Evolutionary conservation across 176 grass and related monocot genomes (phyloP).

Genomic region (Bolboschoenus planiculmis): DNA sequence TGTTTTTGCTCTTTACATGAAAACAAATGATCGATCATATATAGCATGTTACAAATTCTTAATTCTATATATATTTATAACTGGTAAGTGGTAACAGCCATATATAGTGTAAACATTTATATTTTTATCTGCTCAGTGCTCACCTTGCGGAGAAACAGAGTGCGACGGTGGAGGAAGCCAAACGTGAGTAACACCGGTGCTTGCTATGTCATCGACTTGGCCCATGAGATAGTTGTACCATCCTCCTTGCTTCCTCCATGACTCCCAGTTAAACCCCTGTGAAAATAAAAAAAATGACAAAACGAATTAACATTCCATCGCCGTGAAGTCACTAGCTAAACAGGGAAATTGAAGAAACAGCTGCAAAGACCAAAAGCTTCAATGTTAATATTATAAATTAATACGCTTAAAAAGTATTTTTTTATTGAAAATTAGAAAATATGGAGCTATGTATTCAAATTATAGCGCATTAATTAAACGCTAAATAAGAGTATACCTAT

Average conservation of each 20-base stretch:
- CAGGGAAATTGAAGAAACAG: background rate
- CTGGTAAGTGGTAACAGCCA: background rate
- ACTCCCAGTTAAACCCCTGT: slow-evolving; percentile 88
- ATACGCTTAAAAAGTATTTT: background rate
- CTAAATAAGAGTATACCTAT: background rate
- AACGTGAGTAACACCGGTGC: slow-evolving; percentile 44
- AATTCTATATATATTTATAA: background rate
- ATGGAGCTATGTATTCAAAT: background rate
- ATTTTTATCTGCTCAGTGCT: too few relatives aligned
- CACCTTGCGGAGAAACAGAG: slow-evolving; percentile 62
- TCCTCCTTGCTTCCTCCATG: slow-evolving; percentile 70
- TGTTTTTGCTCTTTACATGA: background rate
- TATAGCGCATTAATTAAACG: background rate
- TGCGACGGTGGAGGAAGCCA: slow-evolving; percentile 78
- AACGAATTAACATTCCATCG: background rate
- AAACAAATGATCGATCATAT: background rate
- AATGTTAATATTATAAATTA: background rate
- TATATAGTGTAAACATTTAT: background rate
- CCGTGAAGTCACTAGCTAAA: background rate
- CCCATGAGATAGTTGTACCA: slow-evolving; percentile 54
- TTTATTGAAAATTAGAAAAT: background rate
- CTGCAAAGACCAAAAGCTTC: background rate
- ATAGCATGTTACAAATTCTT: background rate
- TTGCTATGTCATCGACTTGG: slow-evolving; percentile 44
- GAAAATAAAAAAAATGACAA: background rate